Base-by-base conservation (phyloP, 441 rosid species). In the Populus tomentosa region DNA sequence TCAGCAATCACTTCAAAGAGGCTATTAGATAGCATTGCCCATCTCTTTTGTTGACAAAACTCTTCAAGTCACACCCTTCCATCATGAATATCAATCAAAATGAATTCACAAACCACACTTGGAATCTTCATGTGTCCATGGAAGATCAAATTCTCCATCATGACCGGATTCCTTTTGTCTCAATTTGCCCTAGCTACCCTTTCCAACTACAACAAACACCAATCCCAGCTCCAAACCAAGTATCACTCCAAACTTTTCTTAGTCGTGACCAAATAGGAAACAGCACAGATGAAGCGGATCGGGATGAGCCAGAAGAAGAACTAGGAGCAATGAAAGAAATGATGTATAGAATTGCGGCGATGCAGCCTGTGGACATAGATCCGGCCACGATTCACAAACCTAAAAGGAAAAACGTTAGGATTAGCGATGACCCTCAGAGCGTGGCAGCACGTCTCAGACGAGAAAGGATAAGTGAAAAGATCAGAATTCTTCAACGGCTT, bases 351-450 rank as follows among this genome's bases (percentile, higher is more conserved):
- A 90, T 94, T 10, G 95, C 98, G 0, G 90, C 87, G 77, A 90
- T 94, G 97, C 98, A 92, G 72, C 93, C 98, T 0, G 94, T 94
- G 0, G 95, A 94, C 83, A 89, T 94, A 74, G 98, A 94, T 75
- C 98, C 95, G 0, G 86, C 87, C 36, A 89, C 91, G 2, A 81
- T 92, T 73, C 87, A 81, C n/a, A 94, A 87, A 79, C 98, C 98
- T 0, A 92, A 90, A 78, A 87, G 98, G 73, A 81, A 93, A 56
- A 94, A 94, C 84, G 89, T 94, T 5, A 78, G 97, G 53, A 94
- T 92, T 85, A 92, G 97, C 28, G 87, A 92, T 3, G 97, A 94
- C 61, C 98, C 97, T 26, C 98, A 94, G 75, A 94, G 97, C 79
- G 92, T 90, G 70, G 95, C 95, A 0, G 98, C 98, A 0, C 92